Conservation (phyloP, 225 moss, liverwort and hornwort species). For the Asterella californica region DNA sequence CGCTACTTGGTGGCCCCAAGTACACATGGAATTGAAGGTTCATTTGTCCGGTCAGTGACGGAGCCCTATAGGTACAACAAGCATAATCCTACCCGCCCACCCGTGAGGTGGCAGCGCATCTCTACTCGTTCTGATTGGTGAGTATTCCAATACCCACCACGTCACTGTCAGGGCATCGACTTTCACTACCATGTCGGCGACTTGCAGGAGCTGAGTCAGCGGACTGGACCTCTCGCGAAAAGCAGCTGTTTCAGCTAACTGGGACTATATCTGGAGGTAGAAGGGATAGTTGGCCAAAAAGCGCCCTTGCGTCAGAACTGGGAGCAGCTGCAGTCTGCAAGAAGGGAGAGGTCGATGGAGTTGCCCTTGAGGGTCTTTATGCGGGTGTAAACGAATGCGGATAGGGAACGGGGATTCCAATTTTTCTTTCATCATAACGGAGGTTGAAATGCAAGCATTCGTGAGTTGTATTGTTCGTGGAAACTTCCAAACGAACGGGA, state of each 20-base stretch:
- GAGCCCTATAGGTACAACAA: not conserved
- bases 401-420: not conserved
- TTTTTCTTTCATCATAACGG: not conserved
- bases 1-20: not conserved
- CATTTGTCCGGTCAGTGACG: not conserved
- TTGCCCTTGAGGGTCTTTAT: too few relatives aligned
- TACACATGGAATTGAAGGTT: not conserved
- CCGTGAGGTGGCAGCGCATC: conserved; percentile 2
- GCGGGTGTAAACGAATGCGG: not conserved
- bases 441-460: not conserved
- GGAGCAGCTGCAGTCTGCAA: too few relatives aligned
- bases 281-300: too few relatives aligned
- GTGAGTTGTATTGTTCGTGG: not conserved
- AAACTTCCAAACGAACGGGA: not conserved
- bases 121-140: not conserved
- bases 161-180: not conserved
- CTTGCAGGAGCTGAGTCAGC: not conserved
- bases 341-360: too few relatives aligned
- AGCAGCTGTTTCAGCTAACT: not conserved
- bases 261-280: not conserved
- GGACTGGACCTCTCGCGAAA: not conserved
- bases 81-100: not conserved
- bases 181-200: too few relatives aligned
- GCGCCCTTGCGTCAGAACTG: too few relatives aligned
- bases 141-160: not conserved